A percentile compares a stretch with the other conserved stretches of the same genome.
Conservation (phyloP, 208 protist genomes). For the Leishmania martiniquensis region DNA sequence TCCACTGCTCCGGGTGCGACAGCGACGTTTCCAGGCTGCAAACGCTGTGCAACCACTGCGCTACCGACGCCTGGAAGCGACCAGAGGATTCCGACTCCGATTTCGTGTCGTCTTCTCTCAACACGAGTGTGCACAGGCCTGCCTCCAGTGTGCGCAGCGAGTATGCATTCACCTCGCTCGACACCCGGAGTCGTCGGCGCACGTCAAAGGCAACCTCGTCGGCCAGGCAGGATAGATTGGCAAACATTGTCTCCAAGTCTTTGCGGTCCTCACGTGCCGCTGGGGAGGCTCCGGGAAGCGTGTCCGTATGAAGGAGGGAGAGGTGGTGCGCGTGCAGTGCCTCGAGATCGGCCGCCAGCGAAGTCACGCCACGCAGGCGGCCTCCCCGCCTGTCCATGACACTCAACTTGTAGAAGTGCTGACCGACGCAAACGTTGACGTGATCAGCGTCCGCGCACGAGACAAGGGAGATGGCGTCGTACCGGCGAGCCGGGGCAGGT, state of each 20-base stretch:
- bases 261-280: conserved; percentile 44
- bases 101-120: conserved; percentile 17
- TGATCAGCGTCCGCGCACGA: conserved; percentile 37
- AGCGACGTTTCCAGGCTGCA: conserved; percentile 50
- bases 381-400: conserved; percentile 51
- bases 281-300: conserved; percentile 28
- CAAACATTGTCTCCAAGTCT: conserved; percentile 53
- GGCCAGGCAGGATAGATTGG: conserved; percentile 41
- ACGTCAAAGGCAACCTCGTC: conserved; percentile 53
- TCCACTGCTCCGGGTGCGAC: conserved; percentile 10
- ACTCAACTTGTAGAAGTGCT: conserved; percentile 69
- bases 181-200: conserved; percentile 58
- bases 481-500: conserved; percentile 7
- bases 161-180: conserved; percentile 64
- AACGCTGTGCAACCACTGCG: conserved; percentile 72
- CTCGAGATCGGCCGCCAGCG: conserved; percentile 32
- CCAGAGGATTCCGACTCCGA: neutral
- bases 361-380: conserved; percentile 15
- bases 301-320: conserved; percentile 2
- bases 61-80: neutral
- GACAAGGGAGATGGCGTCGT: conserved; percentile 25
- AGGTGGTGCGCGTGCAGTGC: conserved; percentile 23
- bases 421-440: conserved; percentile 77
- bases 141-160: conserved; percentile 54
- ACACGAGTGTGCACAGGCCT: conserved; percentile 70